Evolutionary conservation across 257 asterid genomes (phyloP).

Genomic region (Paulownia fortunei): DNA sequence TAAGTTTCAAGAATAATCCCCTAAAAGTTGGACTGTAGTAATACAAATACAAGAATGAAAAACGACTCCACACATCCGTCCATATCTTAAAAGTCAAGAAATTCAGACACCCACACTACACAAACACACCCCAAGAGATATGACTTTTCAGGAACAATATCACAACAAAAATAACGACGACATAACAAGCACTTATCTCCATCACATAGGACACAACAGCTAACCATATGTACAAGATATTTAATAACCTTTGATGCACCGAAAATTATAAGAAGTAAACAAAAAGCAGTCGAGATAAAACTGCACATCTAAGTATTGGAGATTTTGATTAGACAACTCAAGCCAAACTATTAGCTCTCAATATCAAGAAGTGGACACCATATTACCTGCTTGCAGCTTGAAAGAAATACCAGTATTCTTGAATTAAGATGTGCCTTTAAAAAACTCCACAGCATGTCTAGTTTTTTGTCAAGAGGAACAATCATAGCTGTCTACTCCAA

Average conservation of each 20-base stretch:
- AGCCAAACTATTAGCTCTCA: no score
- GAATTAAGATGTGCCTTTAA: conserved; percentile 82
- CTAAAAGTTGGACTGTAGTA: not conserved
- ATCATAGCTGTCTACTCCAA: conserved; percentile 80
- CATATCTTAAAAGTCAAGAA: not conserved
- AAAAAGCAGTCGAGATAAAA: not conserved
- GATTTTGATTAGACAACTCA: not conserved
- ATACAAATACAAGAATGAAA: not conserved
- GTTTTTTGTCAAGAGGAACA: conserved; percentile 86
- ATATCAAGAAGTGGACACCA: conserved; percentile 1
- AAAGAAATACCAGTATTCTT: conserved; percentile 81
- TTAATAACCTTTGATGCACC: not conserved
- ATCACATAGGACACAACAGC: not conserved
- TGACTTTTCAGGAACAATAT: not conserved
- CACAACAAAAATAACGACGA: not conserved
- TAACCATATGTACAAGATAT: not conserved
- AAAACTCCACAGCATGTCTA: conserved; percentile 96
- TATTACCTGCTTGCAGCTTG: conserved; percentile 93
- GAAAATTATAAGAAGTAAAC: not conserved
- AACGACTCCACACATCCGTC: not conserved
- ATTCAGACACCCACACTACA: not conserved
- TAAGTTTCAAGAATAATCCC: not conserved
- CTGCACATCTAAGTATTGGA: not conserved
- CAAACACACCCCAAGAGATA: not conserved
- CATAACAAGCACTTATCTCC: not conserved